phyloP scores from a whole-genome alignment of 345 rosid species.

The Sonneratia caseolaris region DNA sequence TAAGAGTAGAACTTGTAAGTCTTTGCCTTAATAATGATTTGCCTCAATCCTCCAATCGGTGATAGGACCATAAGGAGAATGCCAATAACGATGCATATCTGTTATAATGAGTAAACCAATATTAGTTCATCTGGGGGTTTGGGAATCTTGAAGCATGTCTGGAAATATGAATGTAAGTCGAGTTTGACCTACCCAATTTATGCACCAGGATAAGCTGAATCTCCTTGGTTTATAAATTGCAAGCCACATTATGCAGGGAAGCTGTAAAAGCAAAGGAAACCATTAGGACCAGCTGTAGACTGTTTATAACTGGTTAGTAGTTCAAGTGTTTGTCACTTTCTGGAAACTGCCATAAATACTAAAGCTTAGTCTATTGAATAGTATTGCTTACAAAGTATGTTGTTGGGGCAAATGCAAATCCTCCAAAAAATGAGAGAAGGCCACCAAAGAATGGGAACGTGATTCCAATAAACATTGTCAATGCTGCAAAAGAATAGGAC shows the following conservation, averaged over 20 bases:
- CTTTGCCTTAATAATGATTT: conserved; percentile 54
- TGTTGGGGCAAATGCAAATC: conserved; percentile 79
- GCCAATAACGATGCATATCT: conserved; percentile 70
- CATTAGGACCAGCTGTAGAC: background rate
- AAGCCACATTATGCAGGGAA: conserved; percentile 69
- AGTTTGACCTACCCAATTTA: conserved; percentile 49
- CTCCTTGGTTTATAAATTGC: conserved; percentile 40
- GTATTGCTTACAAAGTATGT: conserved; percentile 53
- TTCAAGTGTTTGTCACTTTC: background rate
- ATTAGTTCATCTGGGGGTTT: background rate
- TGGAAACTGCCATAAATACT: background rate
- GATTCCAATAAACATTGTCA: conserved; percentile 56
- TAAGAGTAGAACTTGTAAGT: conserved; percentile 42
- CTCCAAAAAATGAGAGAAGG: conserved; percentile 58
- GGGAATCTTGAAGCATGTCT: background rate
- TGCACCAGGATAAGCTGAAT: conserved; percentile 57
- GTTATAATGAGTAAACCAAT: conserved; percentile 12
- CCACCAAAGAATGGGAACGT: conserved; percentile 72
- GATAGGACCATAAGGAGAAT: conserved; percentile 54
- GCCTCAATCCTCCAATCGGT: conserved; percentile 75
- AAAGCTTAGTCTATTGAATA: background rate
- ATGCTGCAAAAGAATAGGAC: conserved; percentile 22
- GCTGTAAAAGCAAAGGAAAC: conserved; percentile 21
- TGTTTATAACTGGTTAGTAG: background rate
- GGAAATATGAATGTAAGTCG: background rate